phyloP scores from a whole-genome alignment of 495 filamentous ascomycete genomes.

The Tuber melanosporum region DNA sequence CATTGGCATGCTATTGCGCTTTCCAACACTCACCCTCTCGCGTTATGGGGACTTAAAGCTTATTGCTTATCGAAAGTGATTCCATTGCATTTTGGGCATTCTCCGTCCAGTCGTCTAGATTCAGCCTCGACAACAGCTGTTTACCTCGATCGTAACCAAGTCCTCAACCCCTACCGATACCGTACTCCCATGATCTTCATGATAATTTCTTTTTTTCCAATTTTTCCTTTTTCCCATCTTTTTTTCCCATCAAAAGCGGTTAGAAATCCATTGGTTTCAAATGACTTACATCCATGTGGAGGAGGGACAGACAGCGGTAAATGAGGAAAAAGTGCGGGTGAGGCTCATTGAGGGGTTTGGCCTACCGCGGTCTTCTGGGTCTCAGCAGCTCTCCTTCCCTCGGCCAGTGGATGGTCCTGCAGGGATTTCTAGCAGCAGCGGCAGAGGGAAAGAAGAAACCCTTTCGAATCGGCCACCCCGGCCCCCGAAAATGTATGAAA shows the following conservation, averaged over 20 bases:
- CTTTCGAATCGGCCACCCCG: not conserved
- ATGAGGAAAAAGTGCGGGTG: conserved; percentile 1
- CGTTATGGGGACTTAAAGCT: conserved; percentile 1
- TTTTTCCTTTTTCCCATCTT: not conserved
- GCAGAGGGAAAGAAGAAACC: not conserved
- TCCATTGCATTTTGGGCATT: not conserved
- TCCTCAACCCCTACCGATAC: not conserved
- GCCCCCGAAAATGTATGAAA: conserved; percentile 6
- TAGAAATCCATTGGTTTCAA: not conserved
- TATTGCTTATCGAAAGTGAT: not conserved
- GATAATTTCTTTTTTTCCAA: conserved; percentile 1
- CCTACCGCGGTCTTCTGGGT: not conserved
- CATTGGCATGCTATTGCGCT: not conserved
- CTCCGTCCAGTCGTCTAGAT: not conserved
- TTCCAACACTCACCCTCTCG: not conserved
- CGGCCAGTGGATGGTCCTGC: not conserved
- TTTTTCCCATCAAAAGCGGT: not conserved
- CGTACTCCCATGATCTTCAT: not conserved
- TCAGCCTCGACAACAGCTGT: not conserved
- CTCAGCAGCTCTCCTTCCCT: not conserved
- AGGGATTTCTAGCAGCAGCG: not conserved
- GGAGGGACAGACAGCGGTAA: conserved; percentile 1
- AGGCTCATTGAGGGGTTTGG: conserved; percentile 3
- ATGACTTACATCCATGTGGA: conserved; percentile 4
- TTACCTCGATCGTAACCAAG: not conserved